These are phyloP conservation scores for Fusarium newnesense DNA, from an alignment of 2,329 filamentous ascomycete species.

Conservation along the genomic window DNA sequence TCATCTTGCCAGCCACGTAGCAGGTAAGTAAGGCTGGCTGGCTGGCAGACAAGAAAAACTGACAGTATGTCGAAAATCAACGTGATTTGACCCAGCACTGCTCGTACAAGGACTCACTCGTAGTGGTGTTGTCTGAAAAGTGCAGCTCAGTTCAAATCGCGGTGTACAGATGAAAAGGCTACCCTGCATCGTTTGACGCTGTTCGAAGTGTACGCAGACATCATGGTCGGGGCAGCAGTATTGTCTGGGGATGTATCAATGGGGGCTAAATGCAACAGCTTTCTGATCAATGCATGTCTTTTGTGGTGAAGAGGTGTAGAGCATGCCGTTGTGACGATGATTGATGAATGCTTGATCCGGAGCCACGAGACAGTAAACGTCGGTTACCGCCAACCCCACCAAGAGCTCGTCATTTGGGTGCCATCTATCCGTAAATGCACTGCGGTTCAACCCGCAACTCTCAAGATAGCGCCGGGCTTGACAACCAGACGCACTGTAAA, in stretches of 20 bases:
- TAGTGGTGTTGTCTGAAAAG: background rate
- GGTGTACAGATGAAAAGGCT: constrained; percentile 15
- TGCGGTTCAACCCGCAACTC: constrained; percentile 50
- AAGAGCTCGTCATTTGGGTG: constrained; percentile 27
- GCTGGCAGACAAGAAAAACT: background rate
- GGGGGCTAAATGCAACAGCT: background rate
- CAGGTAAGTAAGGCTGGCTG: background rate
- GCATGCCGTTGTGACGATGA: constrained; percentile 1
- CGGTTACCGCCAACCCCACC: constrained; percentile 24
- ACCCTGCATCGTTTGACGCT: constrained; percentile 23
- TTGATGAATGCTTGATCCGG: background rate
- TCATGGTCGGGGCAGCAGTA: background rate
- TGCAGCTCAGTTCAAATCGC: background rate
- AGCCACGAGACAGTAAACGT: constrained; percentile 16
- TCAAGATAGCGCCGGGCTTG: constrained; percentile 45
- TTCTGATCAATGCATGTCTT: background rate
- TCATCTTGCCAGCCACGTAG: background rate
- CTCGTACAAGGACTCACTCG: background rate
- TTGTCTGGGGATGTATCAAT: background rate
- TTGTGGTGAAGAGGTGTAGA: background rate
- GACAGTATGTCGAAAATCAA: background rate
- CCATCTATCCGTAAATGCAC: constrained; percentile 45
- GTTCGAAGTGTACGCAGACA: background rate
- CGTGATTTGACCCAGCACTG: background rate
- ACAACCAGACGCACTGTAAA: constrained; percentile 38